Percentiles rank a stretch among this genome's conserved stretches.
Conservation (phyloP, 2,329 filamentous ascomycete species). For the Aspergillus caelatus region DNA sequence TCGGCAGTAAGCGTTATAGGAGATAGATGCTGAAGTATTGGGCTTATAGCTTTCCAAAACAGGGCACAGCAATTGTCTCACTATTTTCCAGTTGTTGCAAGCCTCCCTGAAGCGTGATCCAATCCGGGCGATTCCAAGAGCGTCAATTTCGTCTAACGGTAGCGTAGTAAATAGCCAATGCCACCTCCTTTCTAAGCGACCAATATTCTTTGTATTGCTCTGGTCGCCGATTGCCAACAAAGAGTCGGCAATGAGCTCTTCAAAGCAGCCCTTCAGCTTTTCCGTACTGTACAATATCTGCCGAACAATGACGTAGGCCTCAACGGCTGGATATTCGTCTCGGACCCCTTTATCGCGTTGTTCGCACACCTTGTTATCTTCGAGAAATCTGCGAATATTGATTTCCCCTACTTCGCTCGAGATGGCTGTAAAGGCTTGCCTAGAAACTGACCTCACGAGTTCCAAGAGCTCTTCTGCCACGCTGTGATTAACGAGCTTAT, state of each 20-base stretch:
- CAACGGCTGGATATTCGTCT: conserved; percentile 46
- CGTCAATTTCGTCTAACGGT: conserved; percentile 57
- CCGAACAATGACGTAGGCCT: conserved; percentile 51
- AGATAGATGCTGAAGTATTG: conserved; percentile 44
- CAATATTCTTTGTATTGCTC: conserved; percentile 39
- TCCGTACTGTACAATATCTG: conserved; percentile 43
- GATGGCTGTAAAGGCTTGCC: conserved; percentile 38
- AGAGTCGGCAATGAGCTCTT: conserved; percentile 44
- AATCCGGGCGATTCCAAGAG: conserved; percentile 48
- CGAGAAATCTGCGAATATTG: conserved; percentile 47
- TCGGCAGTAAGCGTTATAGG: conserved; percentile 60
- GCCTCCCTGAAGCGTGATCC: conserved; percentile 43
- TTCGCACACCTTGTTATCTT: conserved; percentile 45
- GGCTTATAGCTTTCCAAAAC: conserved; percentile 52
- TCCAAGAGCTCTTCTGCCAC: conserved; percentile 28
- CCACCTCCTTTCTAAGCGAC: conserved; percentile 42
- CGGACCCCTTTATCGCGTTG: conserved; percentile 53
- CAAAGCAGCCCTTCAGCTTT: conserved; percentile 41
- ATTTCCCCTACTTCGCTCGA: conserved; percentile 36
- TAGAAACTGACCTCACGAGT: conserved; percentile 39
- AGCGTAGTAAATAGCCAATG: conserved; percentile 54
- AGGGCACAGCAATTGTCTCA: conserved; percentile 50
- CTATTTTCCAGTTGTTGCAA: conserved; percentile 54
- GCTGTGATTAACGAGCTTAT: conserved; percentile 31
- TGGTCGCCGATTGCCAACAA: conserved; percentile 34